A percentile compares a stretch with the other conserved stretches of the same genome.
phyloP scores from a whole-genome alignment of 2,329 filamentous ascomycete species.

The Endoconidiophora polonica region DNA sequence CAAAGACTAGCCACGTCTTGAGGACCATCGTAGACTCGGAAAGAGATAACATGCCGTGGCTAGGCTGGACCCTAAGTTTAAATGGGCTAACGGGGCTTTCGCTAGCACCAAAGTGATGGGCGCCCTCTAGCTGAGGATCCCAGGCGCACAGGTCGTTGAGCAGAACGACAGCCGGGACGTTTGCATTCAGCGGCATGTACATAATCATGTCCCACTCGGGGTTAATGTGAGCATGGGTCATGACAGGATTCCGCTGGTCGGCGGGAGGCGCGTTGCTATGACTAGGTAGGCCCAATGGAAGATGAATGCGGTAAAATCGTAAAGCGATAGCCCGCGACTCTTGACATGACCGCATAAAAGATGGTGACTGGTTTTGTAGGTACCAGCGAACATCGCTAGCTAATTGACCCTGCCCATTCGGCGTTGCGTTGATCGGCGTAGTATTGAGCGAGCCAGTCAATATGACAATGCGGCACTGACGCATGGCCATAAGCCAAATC shows the following conservation, averaged over 20 bases:
- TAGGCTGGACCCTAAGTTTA: conserved; percentile 11
- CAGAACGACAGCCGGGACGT: conserved; percentile 13
- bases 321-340: conserved; percentile 13
- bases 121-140: conserved; percentile 12
- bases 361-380: conserved; percentile 14
- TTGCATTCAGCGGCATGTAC: conserved; percentile 8
- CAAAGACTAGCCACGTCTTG: conserved; percentile 8
- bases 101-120: conserved; percentile 13
- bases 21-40: conserved; percentile 4
- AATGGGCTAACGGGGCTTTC: conserved; percentile 13
- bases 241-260: conserved; percentile 13
- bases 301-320: conserved; percentile 15
- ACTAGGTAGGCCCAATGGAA: conserved; percentile 11
- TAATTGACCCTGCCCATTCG: conserved; percentile 11
- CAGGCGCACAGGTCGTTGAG: conserved; percentile 14
- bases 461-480: conserved; percentile 13
- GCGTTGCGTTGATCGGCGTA: not conserved
- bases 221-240: conserved; percentile 14
- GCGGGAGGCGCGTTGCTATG: not conserved
- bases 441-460: conserved; percentile 9
- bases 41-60: conserved; percentile 12
- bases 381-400: conserved; percentile 14
- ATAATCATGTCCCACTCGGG: conserved; percentile 16
- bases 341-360: conserved; percentile 13
- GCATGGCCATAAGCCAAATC: conserved; percentile 14